Evolutionary conservation across 441 rosid genomes (phyloP), one percentile per base, ranked within the genome.

Genomic region (Bruguiera hainesii): DNA sequence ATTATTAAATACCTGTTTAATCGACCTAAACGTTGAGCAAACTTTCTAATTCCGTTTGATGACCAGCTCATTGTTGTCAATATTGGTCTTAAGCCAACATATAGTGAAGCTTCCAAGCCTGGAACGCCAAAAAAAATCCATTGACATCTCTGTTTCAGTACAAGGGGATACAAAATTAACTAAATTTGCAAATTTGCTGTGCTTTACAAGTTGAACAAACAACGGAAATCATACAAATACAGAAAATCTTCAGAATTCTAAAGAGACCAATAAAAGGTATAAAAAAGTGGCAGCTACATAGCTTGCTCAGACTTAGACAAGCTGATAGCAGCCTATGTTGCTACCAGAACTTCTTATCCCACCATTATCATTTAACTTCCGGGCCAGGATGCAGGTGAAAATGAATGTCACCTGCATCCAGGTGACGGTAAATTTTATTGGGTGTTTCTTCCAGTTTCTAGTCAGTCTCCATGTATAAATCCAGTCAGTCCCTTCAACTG

Each of bases 271-370:
- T 19, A 52, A 21, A 53, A 53, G 0, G 6, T n/a, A 3, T 2
- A 21, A 1, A 5, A 53, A 10, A 23, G 9, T 23, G 18, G 58
- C 11, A 53, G 15, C 29, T 10, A 26, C 15, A 23, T 53, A n/a
- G 23, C 58, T 62, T 68, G 61, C 29, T 60, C 63, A 60, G 69
- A 59, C 63, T 73, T 53, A 63, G 39, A 62, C 75, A 69, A 72
- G 72, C 72, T 60, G 63, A 73, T 51, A 70, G 55, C 73, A 59
- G 61, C 53, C 55, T 23, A 37, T 59, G 71, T 39, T 64, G 61
- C 51, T 58, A 39, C 61, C 56, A 51, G 60, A 67, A 58, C n/a
- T 16, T 59, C 59, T 51, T 59, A 28, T 42, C 58, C 70, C 55
- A 42, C 70, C 69, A 64, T 59, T 56, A 33, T 63, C 55, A 66